Base-by-base conservation (phyloP, 2,329 filamentous ascomycete genomes). In the Chaetomium olivaceum region DNA sequence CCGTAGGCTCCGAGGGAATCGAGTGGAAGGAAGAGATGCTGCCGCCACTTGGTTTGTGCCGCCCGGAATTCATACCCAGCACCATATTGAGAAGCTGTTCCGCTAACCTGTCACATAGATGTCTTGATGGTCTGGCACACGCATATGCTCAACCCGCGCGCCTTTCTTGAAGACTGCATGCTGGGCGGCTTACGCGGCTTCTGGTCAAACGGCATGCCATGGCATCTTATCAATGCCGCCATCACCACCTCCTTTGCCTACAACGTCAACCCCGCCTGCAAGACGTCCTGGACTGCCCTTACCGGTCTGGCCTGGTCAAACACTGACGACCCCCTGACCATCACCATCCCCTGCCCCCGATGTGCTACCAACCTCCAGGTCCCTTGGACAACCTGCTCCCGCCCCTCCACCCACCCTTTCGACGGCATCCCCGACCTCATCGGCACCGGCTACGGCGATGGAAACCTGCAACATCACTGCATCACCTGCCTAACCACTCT, bases 41-140 rank as follows among this genome's bases (percentile, higher is more conserved):
- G 51, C 87, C 87, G 2, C 88, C 88, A 1, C 75, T 89, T 58
- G 87, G 86, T 89, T 5, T 29, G 4, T 27, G 6, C 14, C 27
- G 43, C 16, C 36, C 8, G 0, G 2, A 8, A 1, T 16, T 1
- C 16, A n/a, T 43, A 19, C 16, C 3, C 2, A 14, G 16, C 16
- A 19, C 16, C 3, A 21, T 11, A 7, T 4, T 33, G 48, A n/a
- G 19, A 33, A 3, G 12, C 67, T 46, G 9, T 4, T 43, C 33
- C 31, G 39, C 43, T 72, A 70, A 46, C 76, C 16, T 31, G 78
- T 29, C 27, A 29, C 19, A 23, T 75, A 82, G 91, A 93, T 76
- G 85, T 93, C 0, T 76, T 93, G 23, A 91, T 93, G 89, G 87
- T 93, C 0, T 91, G 89, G 88, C 91, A 94, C 75, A 80, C 89